phyloP scores from a whole-genome alignment of 768 basidiomycete genomes.

The Hygrophoropsis aurantiaca region DNA sequence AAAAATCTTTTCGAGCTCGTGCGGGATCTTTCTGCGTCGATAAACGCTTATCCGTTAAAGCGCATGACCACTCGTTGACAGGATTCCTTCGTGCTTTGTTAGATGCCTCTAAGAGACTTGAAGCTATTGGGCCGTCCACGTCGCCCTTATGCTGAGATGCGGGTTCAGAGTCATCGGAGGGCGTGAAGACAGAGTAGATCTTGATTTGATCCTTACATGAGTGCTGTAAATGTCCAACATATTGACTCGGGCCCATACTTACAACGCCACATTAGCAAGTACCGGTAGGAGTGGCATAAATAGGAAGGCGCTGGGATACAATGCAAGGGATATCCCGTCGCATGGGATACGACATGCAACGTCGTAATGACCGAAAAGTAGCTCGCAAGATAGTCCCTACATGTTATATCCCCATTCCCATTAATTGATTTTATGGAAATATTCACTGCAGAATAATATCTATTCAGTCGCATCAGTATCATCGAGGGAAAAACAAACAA shows the following conservation, averaged over 20 bases:
- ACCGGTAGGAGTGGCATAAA: constrained; percentile 36
- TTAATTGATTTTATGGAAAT: no score
- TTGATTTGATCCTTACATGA: no score
- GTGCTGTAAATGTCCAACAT: no score
- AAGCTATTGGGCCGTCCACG: constrained; percentile 25
- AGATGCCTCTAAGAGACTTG: constrained; percentile 27
- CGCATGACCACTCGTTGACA: constrained; percentile 54
- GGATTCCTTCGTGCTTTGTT: constrained; percentile 38
- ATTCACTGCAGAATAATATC: no score
- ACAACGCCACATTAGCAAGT: no score
- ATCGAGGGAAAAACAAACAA: no score
- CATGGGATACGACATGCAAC: constrained; percentile 29
- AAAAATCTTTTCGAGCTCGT: constrained; percentile 49
- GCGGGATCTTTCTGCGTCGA: constrained; percentile 44
- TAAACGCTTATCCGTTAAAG: constrained; percentile 49
- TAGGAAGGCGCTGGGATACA: constrained; percentile 32
- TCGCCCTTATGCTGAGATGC: constrained; percentile 45
- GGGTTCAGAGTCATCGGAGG: constrained; percentile 45
- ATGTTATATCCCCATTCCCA: no score
- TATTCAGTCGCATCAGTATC: no score
- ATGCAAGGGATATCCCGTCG: constrained; percentile 32
- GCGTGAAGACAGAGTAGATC: constrained; percentile 70
- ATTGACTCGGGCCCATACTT: no score
- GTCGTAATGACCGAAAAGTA: constrained; percentile 23
- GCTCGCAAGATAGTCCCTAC: no score